Evolutionary conservation across 2,329 filamentous ascomycete species (phyloP), one percentile per base, ranked within the genome.

Genomic region (Calonectria montana): DNA sequence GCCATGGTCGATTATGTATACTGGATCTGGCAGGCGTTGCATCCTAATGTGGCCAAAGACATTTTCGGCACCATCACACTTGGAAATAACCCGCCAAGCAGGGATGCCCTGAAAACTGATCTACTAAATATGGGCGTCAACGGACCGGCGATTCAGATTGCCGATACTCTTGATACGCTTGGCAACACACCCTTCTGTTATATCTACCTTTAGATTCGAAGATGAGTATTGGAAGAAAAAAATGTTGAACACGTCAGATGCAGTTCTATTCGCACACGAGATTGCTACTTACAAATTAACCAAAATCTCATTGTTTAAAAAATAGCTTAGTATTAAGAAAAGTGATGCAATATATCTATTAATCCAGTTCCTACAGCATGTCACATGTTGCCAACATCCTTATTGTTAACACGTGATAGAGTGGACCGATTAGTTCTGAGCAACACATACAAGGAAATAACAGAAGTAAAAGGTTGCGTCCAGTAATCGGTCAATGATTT

Each of bases 181-280:
- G 73, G 74, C 2, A 75, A 75, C 8, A 69, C 77, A 8, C 79
- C 77, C 0, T 77, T 81, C 21, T 81, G 80, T 68, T 81, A 81
- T 31, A 71, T 81, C 27, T 81, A 81, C 18, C 27, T 67, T 12
- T 79, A 68, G 53, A 25, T 16, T 25, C 9, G 31, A 39, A 10
- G 2, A n/a, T 9, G 6, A 2, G n/a, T 21, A 43, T 23, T 57
- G n/a, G 29, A 12, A 29, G 3, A 12, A 6, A 23, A 23, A 7
- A 10, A 18, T 50, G 13, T 15, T 27, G 5, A 29, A 27, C 5
- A 13, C 8, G 47, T 6, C 16, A 50, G 18, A 1, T 9, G 2
- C 9, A 13, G 2, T 50, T 50, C 25, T 4, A 50, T 29, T 50
- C 25, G 47, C 25, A 50, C 25, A 27, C 23, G 18, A 29, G 47